phyloP scores from a whole-genome alignment of 2,329 filamentous ascomycete species.

The Davidsoniella virescens region DNA sequence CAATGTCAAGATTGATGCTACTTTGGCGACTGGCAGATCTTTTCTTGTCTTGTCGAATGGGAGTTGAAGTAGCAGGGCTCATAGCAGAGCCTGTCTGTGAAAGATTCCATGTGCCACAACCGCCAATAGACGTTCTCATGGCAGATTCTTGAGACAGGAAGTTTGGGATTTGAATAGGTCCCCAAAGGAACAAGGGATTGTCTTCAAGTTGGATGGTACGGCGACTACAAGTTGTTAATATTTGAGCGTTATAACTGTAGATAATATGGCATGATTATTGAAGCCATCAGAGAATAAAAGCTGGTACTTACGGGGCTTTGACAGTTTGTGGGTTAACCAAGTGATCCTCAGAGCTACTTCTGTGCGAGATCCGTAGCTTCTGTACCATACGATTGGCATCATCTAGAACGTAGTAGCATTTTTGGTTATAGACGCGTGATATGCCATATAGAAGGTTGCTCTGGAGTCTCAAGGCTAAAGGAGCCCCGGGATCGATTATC shows the following conservation, averaged over 20 bases:
- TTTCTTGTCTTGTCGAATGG: neutral
- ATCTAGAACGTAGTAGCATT: constrained; percentile 69
- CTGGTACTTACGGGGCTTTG: constrained; percentile 47
- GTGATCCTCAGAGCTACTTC: constrained; percentile 7
- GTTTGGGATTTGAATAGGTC: constrained; percentile 40
- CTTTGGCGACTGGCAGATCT: constrained; percentile 1
- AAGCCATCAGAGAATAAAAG: neutral
- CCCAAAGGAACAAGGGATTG: constrained; percentile 65
- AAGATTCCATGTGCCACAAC: neutral
- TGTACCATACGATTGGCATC: constrained; percentile 50
- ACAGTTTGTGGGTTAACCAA: constrained; percentile 51
- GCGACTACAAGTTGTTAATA: constrained; percentile 32
- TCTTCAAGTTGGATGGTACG: constrained; percentile 64
- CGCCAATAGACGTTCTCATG: constrained; percentile 3
- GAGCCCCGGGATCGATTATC: constrained; percentile 67
- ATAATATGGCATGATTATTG: neutral
- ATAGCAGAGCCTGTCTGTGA: constrained; percentile 8
- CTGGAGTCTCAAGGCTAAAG: constrained; percentile 79
- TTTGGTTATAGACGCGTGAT: constrained; percentile 69
- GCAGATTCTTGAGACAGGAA: constrained; percentile 18
- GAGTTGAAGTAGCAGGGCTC: constrained; percentile 7
- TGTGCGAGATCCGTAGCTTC: constrained; percentile 21
- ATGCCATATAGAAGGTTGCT: constrained; percentile 77
- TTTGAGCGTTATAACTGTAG: constrained; percentile 16
- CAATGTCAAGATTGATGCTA: constrained; percentile 9